A percentile compares a stretch with the other conserved stretches of the same genome.
phyloP scores from a whole-genome alignment of 306 rosid species.

The Vigna reflexopilosa region DNA sequence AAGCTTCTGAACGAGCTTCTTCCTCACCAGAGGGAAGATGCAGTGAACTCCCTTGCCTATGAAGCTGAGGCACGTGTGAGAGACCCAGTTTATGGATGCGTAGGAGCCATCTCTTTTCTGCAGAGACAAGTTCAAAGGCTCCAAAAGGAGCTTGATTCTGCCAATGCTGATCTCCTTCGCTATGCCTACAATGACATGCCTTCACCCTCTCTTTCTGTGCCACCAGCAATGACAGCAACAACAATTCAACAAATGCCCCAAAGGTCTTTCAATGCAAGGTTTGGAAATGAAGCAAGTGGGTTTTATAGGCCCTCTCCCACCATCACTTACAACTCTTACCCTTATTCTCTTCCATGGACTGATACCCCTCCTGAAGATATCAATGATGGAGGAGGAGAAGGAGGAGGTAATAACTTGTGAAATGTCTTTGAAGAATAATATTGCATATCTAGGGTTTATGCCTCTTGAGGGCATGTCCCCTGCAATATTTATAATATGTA shows the following conservation, averaged over 20 bases:
- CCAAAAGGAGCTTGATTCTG: slow-evolving; percentile 86
- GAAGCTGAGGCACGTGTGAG: slow-evolving; percentile 94
- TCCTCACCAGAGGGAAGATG: slow-evolving; percentile 92
- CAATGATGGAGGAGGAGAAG: slow-evolving; percentile 56
- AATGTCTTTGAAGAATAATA: slow-evolving; percentile 1
- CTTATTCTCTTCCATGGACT: slow-evolving; percentile 77
- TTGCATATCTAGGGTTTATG: slow-evolving; percentile 60
- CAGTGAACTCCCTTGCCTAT: slow-evolving; percentile 90
- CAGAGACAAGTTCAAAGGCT: slow-evolving; percentile 90
- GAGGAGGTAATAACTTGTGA: slow-evolving; percentile 56
- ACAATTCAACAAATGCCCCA: slow-evolving; percentile 30
- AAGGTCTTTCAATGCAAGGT: slow-evolving; percentile 42
- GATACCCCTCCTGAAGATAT: slow-evolving; percentile 50
- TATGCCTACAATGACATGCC: slow-evolving; percentile 59
- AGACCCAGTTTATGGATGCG: slow-evolving; percentile 94
- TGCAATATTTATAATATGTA: slow-evolving; percentile 33
- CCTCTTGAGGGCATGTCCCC: slow-evolving; percentile 29
- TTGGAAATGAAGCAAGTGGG: slow-evolving; percentile 49
- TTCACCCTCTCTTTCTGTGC: slow-evolving; percentile 20
- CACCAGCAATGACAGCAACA: slow-evolving; percentile 9
- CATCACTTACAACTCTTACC: slow-evolving; percentile 44
- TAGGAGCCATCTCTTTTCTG: slow-evolving; percentile 90
- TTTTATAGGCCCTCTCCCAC: slow-evolving; percentile 53
- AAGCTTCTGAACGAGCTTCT: slow-evolving; percentile 93
- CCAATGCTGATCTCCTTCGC: slow-evolving; percentile 80